Base-by-base conservation (phyloP, 148 eudicot species). In the Talinum fruticosum region DNA sequence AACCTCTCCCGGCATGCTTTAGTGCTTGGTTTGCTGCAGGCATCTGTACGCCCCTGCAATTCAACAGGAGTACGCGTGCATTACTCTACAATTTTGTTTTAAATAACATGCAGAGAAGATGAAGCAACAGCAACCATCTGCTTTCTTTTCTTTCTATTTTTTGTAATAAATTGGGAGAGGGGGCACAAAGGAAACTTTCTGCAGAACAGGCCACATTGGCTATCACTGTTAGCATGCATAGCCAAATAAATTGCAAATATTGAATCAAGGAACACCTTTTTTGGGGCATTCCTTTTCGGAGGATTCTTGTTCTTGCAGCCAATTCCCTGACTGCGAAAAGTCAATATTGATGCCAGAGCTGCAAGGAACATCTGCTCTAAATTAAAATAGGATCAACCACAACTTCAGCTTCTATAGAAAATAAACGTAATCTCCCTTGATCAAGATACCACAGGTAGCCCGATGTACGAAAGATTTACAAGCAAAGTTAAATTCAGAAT, bases 1-100 rank as follows among this genome's bases (percentile, higher is more conserved):
- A 83, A 78, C 82, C 89, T 89, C 90, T 93, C 97, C 71, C 97
- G 93, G 49, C 91, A 89, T 71, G 97, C 96, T 87, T 93, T 93
- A 16, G 82, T 86, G 76, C 82, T 88, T 26, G 81, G 73, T 74
- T 86, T 88, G 87, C 85, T 75, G 77, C 81, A 79, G 34, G 85
- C 80, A 59, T 79, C 84, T 82, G 74, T 72, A 74, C 96, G 92
- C 80, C 89, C 87, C 97, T 93, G 87, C 66, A 45, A 72, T 67
- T 10, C 81, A 79, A 34, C 65, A 77, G 57, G 23, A 82, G 28
- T 69, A 79, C 21, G 29, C 32, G 36, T 59, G 24, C 3, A 61
- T 26, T 7, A 72, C 37, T 65, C 37, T 24, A n/a, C 47, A 34
- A n/a, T n/a, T n/a, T 24, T 16, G 8, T 10, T 71, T 38, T 2